Base-by-base conservation (phyloP, 129 eudicot genomes). In the Ambrosia artemisiifolia region DNA sequence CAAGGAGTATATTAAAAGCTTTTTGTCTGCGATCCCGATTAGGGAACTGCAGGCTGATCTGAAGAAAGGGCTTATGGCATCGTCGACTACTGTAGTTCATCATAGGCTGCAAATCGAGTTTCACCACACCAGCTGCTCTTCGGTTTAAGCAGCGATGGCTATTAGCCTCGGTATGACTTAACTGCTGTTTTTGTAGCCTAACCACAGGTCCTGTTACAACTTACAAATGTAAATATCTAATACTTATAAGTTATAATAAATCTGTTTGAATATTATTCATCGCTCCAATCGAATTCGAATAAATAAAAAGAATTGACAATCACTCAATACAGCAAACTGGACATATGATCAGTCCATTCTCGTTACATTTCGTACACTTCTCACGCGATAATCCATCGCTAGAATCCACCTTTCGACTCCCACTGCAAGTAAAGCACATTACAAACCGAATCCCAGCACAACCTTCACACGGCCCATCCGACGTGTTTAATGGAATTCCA, bases 301-400 rank as follows among this genome's bases (percentile, higher is more conserved):
- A 13, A 49, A 49, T 14, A 49, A 49, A 40, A 40, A 8, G n/a
- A 40, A 40, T 40, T 8, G 9, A 38, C 6, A 38, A 2, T 1
- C 53, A 48, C 3, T 48, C 17, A 13, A 13, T 19, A 76, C 24
- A 81, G 80, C 98, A 93, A 72, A 86, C 18, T 32, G 96, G 95
- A 81, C 98, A 93, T 51, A 78, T 65, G 13, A 85, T 62, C 70
- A 88, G 63, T 11, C 96, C 98, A 79, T 92, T 92, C 77, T 92
- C 98, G 63, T 92, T 92, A 75, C 98, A 92, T 11, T 85, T 81
- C 43, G 34, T 51, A 77, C 98, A 92, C 60, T 79, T 76, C 18
- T 48, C 79, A 40, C 73, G 34, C 42, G 36, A 44, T 4, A 33
- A 83, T 36, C 43, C 73, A 5, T 70, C 80, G 44, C 36, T 75